Percentiles rank a stretch among this genome's conserved stretches.
Evolutionary conservation across 1,284 basidiomycete species (phyloP).

Genomic region (Bjerkandera adusta): DNA sequence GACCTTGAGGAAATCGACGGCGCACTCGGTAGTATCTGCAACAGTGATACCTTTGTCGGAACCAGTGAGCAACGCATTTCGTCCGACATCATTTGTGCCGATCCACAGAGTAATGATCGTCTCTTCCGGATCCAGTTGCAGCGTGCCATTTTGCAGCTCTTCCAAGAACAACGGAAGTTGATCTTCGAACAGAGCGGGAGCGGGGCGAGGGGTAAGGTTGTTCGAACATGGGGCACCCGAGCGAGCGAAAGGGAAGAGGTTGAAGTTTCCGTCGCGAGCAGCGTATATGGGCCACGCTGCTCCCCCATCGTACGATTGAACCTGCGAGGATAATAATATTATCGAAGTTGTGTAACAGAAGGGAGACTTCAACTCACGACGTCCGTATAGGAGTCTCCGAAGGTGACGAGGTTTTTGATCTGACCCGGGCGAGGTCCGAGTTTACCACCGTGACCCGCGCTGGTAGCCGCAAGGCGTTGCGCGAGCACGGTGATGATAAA

Average conservation of each 20-base stretch:
- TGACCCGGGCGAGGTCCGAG: conserved; percentile 30
- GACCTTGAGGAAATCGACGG: conserved; percentile 37
- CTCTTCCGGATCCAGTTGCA: conserved; percentile 29
- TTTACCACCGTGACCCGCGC: no score
- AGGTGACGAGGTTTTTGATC: conserved; percentile 43
- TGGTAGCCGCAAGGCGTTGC: no score
- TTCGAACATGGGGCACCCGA: conserved; percentile 46
- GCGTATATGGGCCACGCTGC: conserved; percentile 44
- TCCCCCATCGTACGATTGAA: not conserved
- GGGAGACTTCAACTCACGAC: conserved; percentile 19
- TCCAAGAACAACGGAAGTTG: conserved; percentile 38
- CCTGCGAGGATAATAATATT: not conserved
- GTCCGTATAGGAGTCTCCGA: conserved; percentile 48
- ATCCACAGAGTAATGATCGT: conserved; percentile 51
- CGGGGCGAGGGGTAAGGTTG: conserved; percentile 38
- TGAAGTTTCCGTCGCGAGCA: conserved; percentile 31
- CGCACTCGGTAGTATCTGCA: conserved; percentile 40
- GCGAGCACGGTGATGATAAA: no score
- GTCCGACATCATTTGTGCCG: conserved; percentile 49
- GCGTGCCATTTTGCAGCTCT: conserved; percentile 25
- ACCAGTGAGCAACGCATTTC: conserved; percentile 37
- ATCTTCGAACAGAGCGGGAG: conserved; percentile 37
- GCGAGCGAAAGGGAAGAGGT: conserved; percentile 40
- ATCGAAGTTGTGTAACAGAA: not conserved
- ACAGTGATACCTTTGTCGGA: conserved; percentile 37